These are phyloP conservation scores for Talaromyces nanjingensis DNA, from an alignment of 495 filamentous ascomycete genomes.

Conservation along the genomic window DNA sequence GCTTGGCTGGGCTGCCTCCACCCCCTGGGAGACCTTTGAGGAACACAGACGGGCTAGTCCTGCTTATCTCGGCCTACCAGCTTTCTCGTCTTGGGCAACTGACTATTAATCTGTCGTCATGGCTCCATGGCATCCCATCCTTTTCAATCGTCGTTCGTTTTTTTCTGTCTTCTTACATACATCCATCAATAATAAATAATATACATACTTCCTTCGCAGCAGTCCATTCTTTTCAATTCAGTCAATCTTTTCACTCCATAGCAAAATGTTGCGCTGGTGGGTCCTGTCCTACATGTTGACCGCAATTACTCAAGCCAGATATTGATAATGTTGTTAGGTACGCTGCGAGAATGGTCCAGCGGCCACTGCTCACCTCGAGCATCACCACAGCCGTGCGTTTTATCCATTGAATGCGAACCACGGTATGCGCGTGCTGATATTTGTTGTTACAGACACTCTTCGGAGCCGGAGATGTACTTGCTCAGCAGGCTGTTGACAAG, in stretches of 20 bases:
- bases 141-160: constrained; percentile 10
- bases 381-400: constrained; percentile 66
- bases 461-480: constrained; percentile 80
- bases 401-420: background rate
- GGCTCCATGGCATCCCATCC: background rate
- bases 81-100: background rate
- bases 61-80: background rate
- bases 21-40: background rate
- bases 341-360: constrained; percentile 69
- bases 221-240: constrained; percentile 3
- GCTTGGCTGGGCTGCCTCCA: background rate
- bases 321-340: constrained; percentile 55
- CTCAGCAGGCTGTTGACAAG: constrained; percentile 91
- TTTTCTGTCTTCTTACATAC: constrained; percentile 1
- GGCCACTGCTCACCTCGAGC: constrained; percentile 82
- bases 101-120: constrained; percentile 1
- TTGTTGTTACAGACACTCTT: constrained; percentile 60
- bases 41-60: background rate
- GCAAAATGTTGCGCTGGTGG: constrained; percentile 41
- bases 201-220: constrained; percentile 2
- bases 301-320: constrained; percentile 7
- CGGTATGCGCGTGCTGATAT: background rate
- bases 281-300: constrained; percentile 10
- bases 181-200: background rate
- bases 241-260: constrained; percentile 3